These are phyloP conservation scores for Cystofilobasidium ferigula DNA, from an alignment of 768 basidiomycete species.

Conservation along the genomic window DNA sequence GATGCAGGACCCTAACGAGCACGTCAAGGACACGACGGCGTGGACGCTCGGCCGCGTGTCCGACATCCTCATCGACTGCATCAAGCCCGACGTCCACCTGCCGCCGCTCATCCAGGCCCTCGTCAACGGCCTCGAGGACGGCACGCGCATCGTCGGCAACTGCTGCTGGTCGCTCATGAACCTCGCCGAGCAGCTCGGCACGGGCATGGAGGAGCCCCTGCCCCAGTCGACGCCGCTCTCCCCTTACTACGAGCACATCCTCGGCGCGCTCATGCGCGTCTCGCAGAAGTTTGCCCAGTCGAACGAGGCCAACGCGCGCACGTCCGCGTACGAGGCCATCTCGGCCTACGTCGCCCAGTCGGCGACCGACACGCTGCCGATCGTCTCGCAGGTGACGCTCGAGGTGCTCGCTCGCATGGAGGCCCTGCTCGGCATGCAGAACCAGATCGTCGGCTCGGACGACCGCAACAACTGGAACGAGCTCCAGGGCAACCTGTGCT, in stretches of 20 bases:
- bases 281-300: conserved; percentile 56
- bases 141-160: conserved; percentile 75
- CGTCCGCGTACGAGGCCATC: conserved; percentile 91
- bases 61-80: conserved; percentile 69
- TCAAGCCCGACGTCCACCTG: conserved; percentile 81
- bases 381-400: conserved; percentile 70
- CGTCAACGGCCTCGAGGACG: conserved; percentile 66
- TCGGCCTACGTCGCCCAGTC: conserved; percentile 74
- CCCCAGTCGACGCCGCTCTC: conserved; percentile 57
- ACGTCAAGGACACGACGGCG: conserved; percentile 92
- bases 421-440: conserved; percentile 70
- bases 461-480: conserved; percentile 99
- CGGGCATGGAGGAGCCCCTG: conserved; percentile 55
- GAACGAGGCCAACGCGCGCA: conserved; percentile 87
- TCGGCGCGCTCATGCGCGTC: conserved; percentile 68
- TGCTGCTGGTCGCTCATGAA: conserved; percentile 97
- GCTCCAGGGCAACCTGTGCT: conserved; percentile 87
- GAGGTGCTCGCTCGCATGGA: conserved; percentile 85
- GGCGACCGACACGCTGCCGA: conserved; percentile 61
- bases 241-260: conserved; percentile 77
- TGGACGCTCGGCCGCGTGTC: conserved; percentile 96
- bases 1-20: conserved; percentile 74
- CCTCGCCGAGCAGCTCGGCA: conserved; percentile 76
- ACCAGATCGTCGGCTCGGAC: conserved; percentile 86
- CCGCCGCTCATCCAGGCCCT: conserved; percentile 71